Percentiles rank a stretch among this genome's conserved stretches.
Conservation (phyloP, 164 flowering plant species). For the Vitis vinifera region ASM3070453v1 NC_081806.1:2333001-2333500, state of each 20-base stretch:
- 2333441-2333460: conserved; percentile 16
- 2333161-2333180: no score
- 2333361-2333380: conserved; percentile 16
- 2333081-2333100: conserved; percentile 34
- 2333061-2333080: conserved; percentile 51
- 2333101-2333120: conserved; percentile 21
- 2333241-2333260: no score
- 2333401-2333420: not conserved
- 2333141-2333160: no score
- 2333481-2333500: conserved; percentile 3
- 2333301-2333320: conserved; percentile 19
- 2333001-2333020: not conserved
- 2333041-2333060: conserved; percentile 34
- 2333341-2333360: no score
- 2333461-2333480: conserved; percentile 17
- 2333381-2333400: conserved; percentile 19
- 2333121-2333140: no score
- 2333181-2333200: no score
- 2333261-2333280: no score
- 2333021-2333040: conserved; percentile 24
- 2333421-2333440: conserved; percentile 27
- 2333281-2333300: no score
- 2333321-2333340: conserved; percentile 9
- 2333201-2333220: no score
- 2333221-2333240: no score